A percentile compares a stretch with the other conserved stretches of the same genome.
Conservation (phyloP, 495 filamentous ascomycete genomes). For the Elasticomyces elasticus region DNA sequence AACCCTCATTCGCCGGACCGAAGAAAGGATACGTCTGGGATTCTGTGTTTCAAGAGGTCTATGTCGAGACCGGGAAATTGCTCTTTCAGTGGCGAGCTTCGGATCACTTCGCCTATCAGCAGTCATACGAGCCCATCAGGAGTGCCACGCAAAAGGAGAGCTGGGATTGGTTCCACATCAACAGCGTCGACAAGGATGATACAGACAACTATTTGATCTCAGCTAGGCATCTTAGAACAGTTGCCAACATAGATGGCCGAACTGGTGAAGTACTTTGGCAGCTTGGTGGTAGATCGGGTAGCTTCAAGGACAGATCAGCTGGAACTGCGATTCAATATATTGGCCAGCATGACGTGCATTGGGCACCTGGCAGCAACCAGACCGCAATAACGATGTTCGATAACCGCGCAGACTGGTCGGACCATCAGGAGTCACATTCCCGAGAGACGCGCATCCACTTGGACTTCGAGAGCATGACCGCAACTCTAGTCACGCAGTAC, state of each 20-base stretch:
- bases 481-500: conserved; percentile 15
- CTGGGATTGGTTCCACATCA: conserved; percentile 31
- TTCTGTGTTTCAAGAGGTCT: conserved; percentile 26
- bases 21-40: conserved; percentile 23
- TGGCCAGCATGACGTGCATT: conserved; percentile 29
- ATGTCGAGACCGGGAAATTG: conserved; percentile 23
- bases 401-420: conserved; percentile 21
- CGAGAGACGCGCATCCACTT: conserved; percentile 15
- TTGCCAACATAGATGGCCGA: conserved; percentile 20
- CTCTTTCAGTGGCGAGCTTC: conserved; percentile 36
- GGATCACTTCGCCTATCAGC: conserved; percentile 28
- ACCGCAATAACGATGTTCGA: conserved; percentile 26
- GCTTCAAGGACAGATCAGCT: conserved; percentile 19
- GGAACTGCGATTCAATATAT: conserved; percentile 24
- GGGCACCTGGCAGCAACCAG: conserved; percentile 13
- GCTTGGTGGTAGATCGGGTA: conserved; percentile 23
- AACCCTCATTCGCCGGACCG: neutral
- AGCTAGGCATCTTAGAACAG: conserved; percentile 17
- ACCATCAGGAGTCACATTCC: conserved; percentile 1
- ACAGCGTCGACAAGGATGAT: conserved; percentile 27
- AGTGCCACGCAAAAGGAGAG: conserved; percentile 11
- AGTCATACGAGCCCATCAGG: conserved; percentile 16
- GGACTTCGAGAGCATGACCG: conserved; percentile 23
- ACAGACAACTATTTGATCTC: conserved; percentile 24
- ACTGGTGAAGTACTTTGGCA: conserved; percentile 21